Percentiles rank a stretch among this genome's conserved stretches.
These are phyloP conservation scores for Teunomyces barrocoloradensis DNA, from an alignment of 805 yeast species.

Conservation along the genomic window DNA sequence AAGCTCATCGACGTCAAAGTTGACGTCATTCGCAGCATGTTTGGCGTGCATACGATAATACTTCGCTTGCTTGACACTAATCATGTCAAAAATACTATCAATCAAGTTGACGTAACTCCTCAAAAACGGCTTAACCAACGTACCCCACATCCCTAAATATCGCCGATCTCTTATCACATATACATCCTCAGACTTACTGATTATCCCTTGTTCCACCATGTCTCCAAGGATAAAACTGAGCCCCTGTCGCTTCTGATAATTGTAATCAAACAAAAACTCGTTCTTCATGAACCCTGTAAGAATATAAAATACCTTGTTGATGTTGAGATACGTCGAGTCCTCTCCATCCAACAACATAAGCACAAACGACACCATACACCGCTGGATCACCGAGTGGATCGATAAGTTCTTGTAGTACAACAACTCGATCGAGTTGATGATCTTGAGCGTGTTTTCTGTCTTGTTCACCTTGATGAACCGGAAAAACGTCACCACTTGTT, in stretches of 20 bases:
- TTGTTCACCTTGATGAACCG: constrained; percentile 23
- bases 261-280: constrained; percentile 43
- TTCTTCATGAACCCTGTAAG: constrained; percentile 38
- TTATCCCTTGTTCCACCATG: constrained; percentile 13
- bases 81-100: constrained; percentile 9
- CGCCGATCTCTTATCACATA: constrained; percentile 21
- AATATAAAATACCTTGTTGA: constrained; percentile 29
- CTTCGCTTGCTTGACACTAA: constrained; percentile 12
- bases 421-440: constrained; percentile 53
- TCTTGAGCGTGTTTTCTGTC: constrained; percentile 21
- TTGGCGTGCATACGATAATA: constrained; percentile 13
- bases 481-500: constrained; percentile 28
- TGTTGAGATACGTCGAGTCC: constrained; percentile 9
- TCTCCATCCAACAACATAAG: constrained; percentile 8
- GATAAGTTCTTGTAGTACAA: constrained; percentile 57
- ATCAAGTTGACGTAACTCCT: constrained; percentile 32
- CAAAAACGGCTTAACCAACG: constrained; percentile 33
- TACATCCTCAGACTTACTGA: constrained; percentile 11
- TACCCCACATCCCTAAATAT: constrained; percentile 24
- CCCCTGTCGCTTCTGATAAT: constrained; percentile 29
- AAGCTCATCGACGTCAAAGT: constrained; percentile 12
- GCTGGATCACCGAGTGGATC: constrained; percentile 53
- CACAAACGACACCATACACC: constrained; percentile 44
- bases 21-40: neutral
- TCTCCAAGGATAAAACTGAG: constrained; percentile 27